These are phyloP conservation scores for Protomyces inundatus DNA, from an alignment of 1,139 yeast genomes.

Conservation along the genomic window DNA sequence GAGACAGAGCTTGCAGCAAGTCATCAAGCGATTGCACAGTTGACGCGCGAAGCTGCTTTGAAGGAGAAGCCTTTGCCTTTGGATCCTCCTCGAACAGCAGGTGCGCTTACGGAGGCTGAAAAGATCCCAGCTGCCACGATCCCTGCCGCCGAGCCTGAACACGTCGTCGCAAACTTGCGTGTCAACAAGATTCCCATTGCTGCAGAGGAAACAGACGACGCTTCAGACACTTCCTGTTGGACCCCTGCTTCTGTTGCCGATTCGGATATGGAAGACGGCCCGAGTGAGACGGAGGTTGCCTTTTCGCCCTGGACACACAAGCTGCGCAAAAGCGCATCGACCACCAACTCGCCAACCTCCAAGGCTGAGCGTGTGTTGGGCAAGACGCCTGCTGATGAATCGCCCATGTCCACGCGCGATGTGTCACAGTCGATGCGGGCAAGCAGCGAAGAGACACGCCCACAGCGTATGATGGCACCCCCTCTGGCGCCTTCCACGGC, in stretches of 20 bases:
- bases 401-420: conserved; percentile 3
- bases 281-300: not conserved
- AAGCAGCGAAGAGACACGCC: not conserved
- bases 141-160: not conserved
- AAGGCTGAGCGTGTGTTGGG: conserved; percentile 20
- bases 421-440: conserved; percentile 10
- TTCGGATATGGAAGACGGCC: not conserved
- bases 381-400: not conserved
- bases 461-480: conserved; percentile 16
- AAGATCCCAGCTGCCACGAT: not conserved
- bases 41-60: not conserved
- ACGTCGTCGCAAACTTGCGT: not conserved
- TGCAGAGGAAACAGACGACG: not conserved
- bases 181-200: not conserved
- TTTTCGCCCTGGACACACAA: not conserved
- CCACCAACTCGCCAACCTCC: conserved; percentile 5
- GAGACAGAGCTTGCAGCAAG: not conserved
- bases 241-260: not conserved
- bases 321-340: not conserved
- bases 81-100: not conserved
- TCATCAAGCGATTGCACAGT: not conserved
- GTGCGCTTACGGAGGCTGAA: not conserved
- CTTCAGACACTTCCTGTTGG: not conserved
- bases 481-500: conserved; percentile 31
- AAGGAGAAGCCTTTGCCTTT: not conserved